Conservation (phyloP, 1,284 basidiomycete genomes). For the Chiua sp. region DNA sequence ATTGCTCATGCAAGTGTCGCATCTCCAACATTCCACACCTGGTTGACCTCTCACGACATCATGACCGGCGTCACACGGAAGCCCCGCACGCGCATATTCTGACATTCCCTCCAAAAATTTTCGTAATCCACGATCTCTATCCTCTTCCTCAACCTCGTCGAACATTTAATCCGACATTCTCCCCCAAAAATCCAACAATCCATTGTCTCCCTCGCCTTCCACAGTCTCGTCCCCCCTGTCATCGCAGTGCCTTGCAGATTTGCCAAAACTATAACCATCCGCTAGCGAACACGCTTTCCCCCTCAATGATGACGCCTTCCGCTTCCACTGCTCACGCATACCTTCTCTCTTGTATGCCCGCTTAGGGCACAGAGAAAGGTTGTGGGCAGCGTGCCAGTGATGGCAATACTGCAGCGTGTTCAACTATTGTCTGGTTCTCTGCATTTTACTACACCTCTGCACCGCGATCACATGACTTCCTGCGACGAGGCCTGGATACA, state of each 20-base stretch:
- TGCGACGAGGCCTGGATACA: conserved; percentile 5
- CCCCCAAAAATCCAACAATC: not conserved
- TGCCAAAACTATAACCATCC: not conserved
- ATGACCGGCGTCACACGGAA: not conserved
- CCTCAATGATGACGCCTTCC: not conserved
- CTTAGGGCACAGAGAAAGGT: conserved; percentile 20
- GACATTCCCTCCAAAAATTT: too few species aligned
- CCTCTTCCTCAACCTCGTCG: too few species aligned
- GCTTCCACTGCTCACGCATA: conserved; percentile 2
- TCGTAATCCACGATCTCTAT: too few species aligned
- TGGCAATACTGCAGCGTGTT: conserved; percentile 6
- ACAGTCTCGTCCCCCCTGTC: not conserved
- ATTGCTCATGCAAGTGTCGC: not conserved
- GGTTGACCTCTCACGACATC: not conserved
- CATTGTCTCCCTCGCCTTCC: not conserved
- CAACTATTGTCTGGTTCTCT: not conserved
- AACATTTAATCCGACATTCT: too few species aligned
- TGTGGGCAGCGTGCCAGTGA: conserved; percentile 14
- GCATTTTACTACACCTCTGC: not conserved
- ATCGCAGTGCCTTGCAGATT: conserved; percentile 1
- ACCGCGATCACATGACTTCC: not conserved
- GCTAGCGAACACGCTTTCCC: not conserved
- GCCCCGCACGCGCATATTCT: not conserved
- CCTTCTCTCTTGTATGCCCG: conserved; percentile 23
- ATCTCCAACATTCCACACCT: not conserved